These are phyloP conservation scores for Eruca vesicaria DNA, from an alignment of 441 rosid species.

Conservation along the genomic window DNA sequence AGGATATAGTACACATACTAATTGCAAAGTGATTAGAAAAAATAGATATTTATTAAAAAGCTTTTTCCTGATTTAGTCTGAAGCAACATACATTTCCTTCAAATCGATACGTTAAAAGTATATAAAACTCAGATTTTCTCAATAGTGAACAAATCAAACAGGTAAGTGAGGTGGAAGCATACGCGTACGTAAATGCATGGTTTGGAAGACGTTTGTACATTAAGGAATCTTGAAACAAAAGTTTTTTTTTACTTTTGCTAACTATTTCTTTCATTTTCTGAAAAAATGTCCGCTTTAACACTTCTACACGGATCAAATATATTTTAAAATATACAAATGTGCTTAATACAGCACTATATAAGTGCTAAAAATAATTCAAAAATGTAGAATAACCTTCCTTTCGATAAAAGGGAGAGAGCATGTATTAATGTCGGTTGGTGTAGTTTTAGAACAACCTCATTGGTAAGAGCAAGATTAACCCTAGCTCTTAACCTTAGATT, in stretches of 20 bases:
- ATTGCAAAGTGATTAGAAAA: neutral
- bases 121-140: neutral
- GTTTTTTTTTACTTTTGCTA: neutral
- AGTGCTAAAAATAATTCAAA: too few relatives aligned
- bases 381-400: too few relatives aligned
- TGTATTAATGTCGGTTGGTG: too few relatives aligned
- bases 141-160: neutral
- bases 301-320: neutral
- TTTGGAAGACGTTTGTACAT: too few relatives aligned
- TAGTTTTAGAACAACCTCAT: too few relatives aligned
- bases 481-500: too few relatives aligned
- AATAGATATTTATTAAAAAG: neutral
- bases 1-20: neutral
- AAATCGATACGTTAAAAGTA: neutral
- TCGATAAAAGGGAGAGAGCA: too few relatives aligned
- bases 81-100: neutral
- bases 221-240: neutral
- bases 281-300: neutral
- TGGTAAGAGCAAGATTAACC: too few relatives aligned
- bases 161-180: neutral
- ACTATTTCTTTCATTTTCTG: neutral
- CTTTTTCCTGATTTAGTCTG: neutral
- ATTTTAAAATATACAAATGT: too few relatives aligned
- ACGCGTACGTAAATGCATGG: neutral
- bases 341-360: too few relatives aligned